A percentile compares a stretch with the other conserved stretches of the same genome.
Conservation (phyloP, 2,329 filamentous ascomycete genomes). For the Leptodontidium sp. region DNA sequence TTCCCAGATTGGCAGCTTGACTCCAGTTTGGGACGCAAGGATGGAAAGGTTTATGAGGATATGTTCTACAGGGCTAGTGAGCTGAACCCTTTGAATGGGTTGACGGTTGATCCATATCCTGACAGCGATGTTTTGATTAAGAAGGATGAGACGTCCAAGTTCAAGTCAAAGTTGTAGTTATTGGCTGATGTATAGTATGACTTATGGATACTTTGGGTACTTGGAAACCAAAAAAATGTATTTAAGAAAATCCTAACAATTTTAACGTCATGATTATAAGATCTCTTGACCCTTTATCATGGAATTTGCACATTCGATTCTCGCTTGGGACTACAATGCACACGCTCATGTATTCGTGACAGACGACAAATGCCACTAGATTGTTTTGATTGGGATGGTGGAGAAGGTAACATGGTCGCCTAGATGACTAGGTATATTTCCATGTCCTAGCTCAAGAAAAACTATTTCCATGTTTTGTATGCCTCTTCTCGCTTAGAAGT, state of each 20-base stretch:
- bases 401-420: too few relatives aligned
- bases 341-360: too few relatives aligned
- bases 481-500: too few relatives aligned
- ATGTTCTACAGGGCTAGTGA: conserved; percentile 77
- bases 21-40: conserved; percentile 71
- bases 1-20: conserved; percentile 84
- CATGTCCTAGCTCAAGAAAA: too few relatives aligned
- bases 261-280: background rate
- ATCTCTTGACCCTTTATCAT: background rate
- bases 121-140: conserved; percentile 67
- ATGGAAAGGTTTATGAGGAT: conserved; percentile 81
- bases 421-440: too few relatives aligned
- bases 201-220: background rate
- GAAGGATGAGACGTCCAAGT: conserved; percentile 57
- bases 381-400: too few relatives aligned
- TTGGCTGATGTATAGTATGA: conserved; percentile 13
- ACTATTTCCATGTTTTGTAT: too few relatives aligned
- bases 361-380: too few relatives aligned
- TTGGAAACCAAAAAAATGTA: background rate
- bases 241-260: background rate
- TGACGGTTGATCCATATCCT: conserved; percentile 78
- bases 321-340: too few relatives aligned
- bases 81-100: conserved; percentile 75
- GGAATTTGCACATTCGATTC: too few relatives aligned
- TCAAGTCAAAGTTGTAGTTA: conserved; percentile 59